These are phyloP conservation scores for Yamadazyma phyllophila DNA, from an alignment of 805 yeast genomes.

Conservation along the genomic window DNA sequence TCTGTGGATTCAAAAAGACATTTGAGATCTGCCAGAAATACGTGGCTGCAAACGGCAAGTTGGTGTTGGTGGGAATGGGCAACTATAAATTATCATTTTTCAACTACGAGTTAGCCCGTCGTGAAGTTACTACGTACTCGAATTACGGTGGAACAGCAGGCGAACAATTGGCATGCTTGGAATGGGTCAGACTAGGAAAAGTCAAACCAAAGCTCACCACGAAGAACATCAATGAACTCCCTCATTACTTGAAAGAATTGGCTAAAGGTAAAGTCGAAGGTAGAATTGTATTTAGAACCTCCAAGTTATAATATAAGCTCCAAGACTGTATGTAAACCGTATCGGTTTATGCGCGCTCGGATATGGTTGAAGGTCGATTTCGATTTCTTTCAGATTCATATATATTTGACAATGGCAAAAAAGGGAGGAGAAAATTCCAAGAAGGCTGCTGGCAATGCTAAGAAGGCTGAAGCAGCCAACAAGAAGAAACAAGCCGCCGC, in stretches of 20 bases:
- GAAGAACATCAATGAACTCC: constrained; percentile 33
- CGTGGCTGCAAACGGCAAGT: constrained; percentile 34
- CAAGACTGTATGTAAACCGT: background rate
- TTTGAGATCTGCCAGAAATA: constrained; percentile 27
- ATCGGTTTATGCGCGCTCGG: constrained; percentile 1
- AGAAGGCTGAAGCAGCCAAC: constrained; percentile 62
- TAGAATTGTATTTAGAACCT: constrained; percentile 35
- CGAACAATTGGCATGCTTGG: constrained; percentile 43
- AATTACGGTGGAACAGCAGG: constrained; percentile 45
- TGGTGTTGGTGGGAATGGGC: constrained; percentile 46
- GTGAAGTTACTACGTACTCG: constrained; percentile 40
- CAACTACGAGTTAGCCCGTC: constrained; percentile 36
- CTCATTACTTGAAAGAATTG: constrained; percentile 33
- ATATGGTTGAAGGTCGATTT: background rate
- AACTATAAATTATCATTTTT: constrained; percentile 26
- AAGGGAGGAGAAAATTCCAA: constrained; percentile 49
- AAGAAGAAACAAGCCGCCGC: constrained; percentile 54
- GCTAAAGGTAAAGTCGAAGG: constrained; percentile 39
- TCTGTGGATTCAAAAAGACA: constrained; percentile 34
- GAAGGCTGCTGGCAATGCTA: constrained; percentile 63
- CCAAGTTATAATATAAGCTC: constrained; percentile 1
- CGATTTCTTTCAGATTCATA: no score
- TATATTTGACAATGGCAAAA: constrained; percentile 41
- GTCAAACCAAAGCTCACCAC: constrained; percentile 35
- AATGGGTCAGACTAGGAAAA: constrained; percentile 39